Percentiles rank a stretch among this genome's conserved stretches.
These are phyloP conservation scores for Verticillium dahliae DNA, from an alignment of 2,329 filamentous ascomycete genomes.

Conservation along the genomic window DNA sequence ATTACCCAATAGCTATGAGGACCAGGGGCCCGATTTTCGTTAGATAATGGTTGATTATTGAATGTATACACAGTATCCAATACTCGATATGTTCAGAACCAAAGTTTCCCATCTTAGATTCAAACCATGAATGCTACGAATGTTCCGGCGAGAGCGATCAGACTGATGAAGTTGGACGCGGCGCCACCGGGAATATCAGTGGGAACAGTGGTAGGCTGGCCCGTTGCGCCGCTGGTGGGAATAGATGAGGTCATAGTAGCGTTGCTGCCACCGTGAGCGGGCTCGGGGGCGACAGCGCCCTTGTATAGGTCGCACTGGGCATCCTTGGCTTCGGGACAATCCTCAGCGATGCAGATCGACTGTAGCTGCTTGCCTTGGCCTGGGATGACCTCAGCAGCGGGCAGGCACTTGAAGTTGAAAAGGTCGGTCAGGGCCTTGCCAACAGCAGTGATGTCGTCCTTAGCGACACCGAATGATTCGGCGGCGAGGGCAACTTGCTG, in stretches of 20 bases:
- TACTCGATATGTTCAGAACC: no score
- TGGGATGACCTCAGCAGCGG: constrained; percentile 36
- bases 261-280: constrained; percentile 9
- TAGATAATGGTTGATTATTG: no score
- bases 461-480: constrained; percentile 51
- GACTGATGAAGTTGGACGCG: constrained; percentile 15
- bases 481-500: constrained; percentile 49
- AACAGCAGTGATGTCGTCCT: constrained; percentile 42
- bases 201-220: constrained; percentile 6
- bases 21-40: not conserved
- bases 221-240: constrained; percentile 6
- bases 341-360: constrained; percentile 47
- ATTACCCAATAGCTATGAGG: no score
- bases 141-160: constrained; percentile 19
- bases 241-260: constrained; percentile 8
- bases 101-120: not conserved
- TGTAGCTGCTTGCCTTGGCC: constrained; percentile 40
- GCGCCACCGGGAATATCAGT: constrained; percentile 16
- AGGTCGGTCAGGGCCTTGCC: constrained; percentile 38
- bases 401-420: constrained; percentile 47
- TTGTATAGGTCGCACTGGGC: constrained; percentile 39
- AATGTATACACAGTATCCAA: not conserved
- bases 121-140: constrained; percentile 21
- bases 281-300: constrained; percentile 14
- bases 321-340: constrained; percentile 39